Base-by-base conservation (phyloP, 2,329 filamentous ascomycete genomes). In the Aspergillus versicolor region DNA sequence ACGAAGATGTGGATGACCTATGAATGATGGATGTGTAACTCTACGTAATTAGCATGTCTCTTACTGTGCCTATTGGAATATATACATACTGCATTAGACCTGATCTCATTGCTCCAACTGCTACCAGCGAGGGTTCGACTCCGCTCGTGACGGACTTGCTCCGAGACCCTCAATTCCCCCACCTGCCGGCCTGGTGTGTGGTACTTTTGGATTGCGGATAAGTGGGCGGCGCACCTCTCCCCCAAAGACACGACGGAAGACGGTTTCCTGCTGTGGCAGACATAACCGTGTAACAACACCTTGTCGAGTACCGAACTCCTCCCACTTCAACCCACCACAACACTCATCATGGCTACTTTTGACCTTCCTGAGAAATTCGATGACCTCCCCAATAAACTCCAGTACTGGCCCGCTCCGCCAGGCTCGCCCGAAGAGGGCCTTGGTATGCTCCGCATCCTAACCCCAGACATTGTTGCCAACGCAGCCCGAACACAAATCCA, bases 371-470 rank as follows among this genome's bases (percentile, higher is more conserved):
- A 69, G 19, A 73, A 60, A 48, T 75, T 67, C 46, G 73, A 74
- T 50, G 73, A 74, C 19, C 77, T 84, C 5, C 77, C 79, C 0
- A 75, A 84, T 61, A 78, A 77, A 52, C 77, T 73, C 38, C 76
- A 75, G 22, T 80, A 81, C 58, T 84, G 81, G 82, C 70, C 75
- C 13, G 77, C 73, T 2, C 52, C 69, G 3, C 72, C 81, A 0
- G 76, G 75, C 3, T 79, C 78, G 1, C 67, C 69, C 22, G 79
- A 83, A 38, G 83, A 85, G 66, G 83, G 82, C 12, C 71, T 84
- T 3, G 83, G 83, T 24, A 78, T 82, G 66, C 74, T 80, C 8
- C 77, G 74, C 1, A 72, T 82, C 2, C 75, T 86, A 13, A 85
- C 83, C 0, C 79, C 82, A 2, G 75, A 82, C 0, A 65, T 82